A percentile compares a stretch with the other conserved stretches of the same genome.
These are phyloP conservation scores for Vanrija sp. DNA, from an alignment of 1,284 basidiomycete genomes.

Conservation along the genomic window DNA sequence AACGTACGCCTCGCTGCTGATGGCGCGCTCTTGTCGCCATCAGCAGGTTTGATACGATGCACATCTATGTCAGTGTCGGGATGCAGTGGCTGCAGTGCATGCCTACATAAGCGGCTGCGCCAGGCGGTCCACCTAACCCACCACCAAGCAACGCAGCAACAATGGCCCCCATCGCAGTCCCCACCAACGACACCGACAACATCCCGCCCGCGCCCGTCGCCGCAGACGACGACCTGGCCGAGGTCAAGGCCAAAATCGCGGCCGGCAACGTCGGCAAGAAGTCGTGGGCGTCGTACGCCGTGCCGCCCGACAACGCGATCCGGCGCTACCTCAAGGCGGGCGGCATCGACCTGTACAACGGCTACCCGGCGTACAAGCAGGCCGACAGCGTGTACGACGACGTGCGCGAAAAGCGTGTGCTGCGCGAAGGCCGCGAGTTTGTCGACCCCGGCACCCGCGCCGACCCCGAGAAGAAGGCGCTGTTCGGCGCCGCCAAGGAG, in stretches of 20 bases:
- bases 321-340: slow-evolving; percentile 31
- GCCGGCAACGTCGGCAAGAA: slow-evolving; percentile 9
- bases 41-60: too few relatives aligned
- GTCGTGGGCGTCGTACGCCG: slow-evolving; percentile 8
- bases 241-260: slow-evolving; percentile 22
- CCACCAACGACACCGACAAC: neutral
- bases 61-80: too few relatives aligned
- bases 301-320: slow-evolving; percentile 35
- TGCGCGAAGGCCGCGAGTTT: slow-evolving; percentile 22
- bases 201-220: too few relatives aligned
- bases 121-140: too few relatives aligned
- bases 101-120: too few relatives aligned
- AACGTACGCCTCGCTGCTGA: too few relatives aligned
- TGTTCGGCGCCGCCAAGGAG: slow-evolving; percentile 37
- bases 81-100: too few relatives aligned
- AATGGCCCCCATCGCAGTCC: slow-evolving; percentile 24
- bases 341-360: slow-evolving; percentile 36
- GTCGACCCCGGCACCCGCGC: slow-evolving; percentile 35
- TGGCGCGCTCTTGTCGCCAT: too few relatives aligned
- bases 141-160: neutral
- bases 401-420: slow-evolving; percentile 28
- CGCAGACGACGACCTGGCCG: slow-evolving; percentile 17
- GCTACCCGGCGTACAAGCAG: slow-evolving; percentile 37
- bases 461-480: slow-evolving; percentile 41
- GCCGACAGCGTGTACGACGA: slow-evolving; percentile 36